Percentiles rank a stretch among this genome's conserved stretches.
These are phyloP conservation scores for Nitzschia sp. DNA, from an alignment of 108 stramenopile genomes.

Conservation along the genomic window DNA sequence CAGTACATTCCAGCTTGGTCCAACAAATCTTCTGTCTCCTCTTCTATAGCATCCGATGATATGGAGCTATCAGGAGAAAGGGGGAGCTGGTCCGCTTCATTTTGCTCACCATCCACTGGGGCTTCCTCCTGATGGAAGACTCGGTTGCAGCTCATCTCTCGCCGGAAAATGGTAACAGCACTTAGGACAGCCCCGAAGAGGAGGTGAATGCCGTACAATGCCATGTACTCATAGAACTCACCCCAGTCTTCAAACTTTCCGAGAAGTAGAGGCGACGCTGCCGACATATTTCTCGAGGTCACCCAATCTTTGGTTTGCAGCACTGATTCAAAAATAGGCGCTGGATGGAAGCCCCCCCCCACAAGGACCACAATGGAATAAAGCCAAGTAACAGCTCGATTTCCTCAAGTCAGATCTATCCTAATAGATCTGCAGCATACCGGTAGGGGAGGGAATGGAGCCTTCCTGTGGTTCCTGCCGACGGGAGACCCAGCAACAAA, in stretches of 20 bases:
- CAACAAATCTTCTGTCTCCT: conserved; percentile 64
- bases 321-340: too few relatives aligned
- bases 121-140: conserved; percentile 58
- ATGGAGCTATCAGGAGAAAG: conserved; percentile 4
- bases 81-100: neutral
- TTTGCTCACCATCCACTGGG: conserved; percentile 4
- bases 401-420: too few relatives aligned
- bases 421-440: too few relatives aligned
- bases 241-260: conserved; percentile 29
- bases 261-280: neutral
- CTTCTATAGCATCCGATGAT: conserved; percentile 24
- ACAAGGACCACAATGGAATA: too few relatives aligned
- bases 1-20: conserved; percentile 60
- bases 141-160: conserved; percentile 87
- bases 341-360: too few relatives aligned
- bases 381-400: too few relatives aligned
- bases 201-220: conserved; percentile 29
- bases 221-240: conserved; percentile 15
- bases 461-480: too few relatives aligned
- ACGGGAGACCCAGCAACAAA: too few relatives aligned
- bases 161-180: conserved; percentile 70
- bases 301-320: too few relatives aligned
- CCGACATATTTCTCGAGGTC: too few relatives aligned
- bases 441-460: too few relatives aligned
- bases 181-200: conserved; percentile 34